A percentile compares a stretch with the other conserved stretches of the same genome.
phyloP scores from a whole-genome alignment of 306 rosid genomes.

The Arachis hypogaea region DNA sequence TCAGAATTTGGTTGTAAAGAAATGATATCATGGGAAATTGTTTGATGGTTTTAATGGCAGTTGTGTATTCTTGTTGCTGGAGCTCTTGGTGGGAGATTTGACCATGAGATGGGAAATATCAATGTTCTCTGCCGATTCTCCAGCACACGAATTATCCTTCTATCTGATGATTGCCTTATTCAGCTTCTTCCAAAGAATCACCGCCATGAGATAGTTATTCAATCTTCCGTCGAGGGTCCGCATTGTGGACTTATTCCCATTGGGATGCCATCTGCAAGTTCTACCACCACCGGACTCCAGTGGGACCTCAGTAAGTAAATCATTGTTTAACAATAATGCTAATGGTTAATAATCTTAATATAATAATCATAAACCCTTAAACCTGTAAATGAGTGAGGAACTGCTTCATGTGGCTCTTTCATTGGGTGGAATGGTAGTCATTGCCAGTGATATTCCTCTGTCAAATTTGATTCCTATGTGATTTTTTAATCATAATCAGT shows the following conservation, averaged over 20 bases:
- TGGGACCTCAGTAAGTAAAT: constrained; percentile 87
- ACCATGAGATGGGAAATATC: constrained; percentile 93
- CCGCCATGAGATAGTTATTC: constrained; percentile 68
- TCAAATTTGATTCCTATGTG: constrained; percentile 5
- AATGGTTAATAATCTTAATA: constrained; percentile 22
- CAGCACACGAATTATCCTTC: constrained; percentile 63
- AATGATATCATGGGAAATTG: constrained; percentile 13
- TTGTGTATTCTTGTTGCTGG: constrained; percentile 83
- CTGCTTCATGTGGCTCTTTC: background rate
- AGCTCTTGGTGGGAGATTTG: constrained; percentile 97
- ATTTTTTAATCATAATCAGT: constrained; percentile 1
- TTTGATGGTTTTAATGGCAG: constrained; percentile 48
- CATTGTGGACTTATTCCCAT: constrained; percentile 96
- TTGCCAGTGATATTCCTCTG: constrained; percentile 1
- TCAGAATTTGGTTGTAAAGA: constrained; percentile 20
- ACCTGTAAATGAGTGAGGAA: constrained; percentile 16
- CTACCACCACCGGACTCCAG: constrained; percentile 86
- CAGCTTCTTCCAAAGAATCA: constrained; percentile 79
- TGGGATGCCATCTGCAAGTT: constrained; percentile 75
- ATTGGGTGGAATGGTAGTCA: background rate
- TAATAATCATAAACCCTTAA: constrained; percentile 5
- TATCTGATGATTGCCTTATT: constrained; percentile 84
- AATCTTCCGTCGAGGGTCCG: constrained; percentile 83
- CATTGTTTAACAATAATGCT: background rate
- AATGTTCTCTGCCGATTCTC: constrained; percentile 78